Percentiles rank a stretch among this genome's conserved stretches.
These are phyloP conservation scores for Prosopis cineraria DNA, from an alignment of 306 rosid species.

Conservation along the genomic window DNA sequence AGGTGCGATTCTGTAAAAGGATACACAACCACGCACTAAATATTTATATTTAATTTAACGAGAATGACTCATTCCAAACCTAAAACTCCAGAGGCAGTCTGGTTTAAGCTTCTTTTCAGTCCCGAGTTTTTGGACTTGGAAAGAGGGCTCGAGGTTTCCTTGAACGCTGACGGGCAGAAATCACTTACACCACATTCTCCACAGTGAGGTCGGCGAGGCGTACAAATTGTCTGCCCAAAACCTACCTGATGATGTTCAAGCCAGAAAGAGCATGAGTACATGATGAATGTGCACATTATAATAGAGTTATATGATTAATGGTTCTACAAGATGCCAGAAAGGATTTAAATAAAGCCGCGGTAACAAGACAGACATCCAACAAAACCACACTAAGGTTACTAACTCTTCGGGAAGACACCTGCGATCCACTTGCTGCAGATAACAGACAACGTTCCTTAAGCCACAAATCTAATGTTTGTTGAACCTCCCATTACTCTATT, in stretches of 20 bases:
- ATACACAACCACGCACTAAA: background rate
- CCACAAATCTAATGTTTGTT: background rate
- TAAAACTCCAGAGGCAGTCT: background rate
- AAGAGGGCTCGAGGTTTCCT: slow-evolving; percentile 50
- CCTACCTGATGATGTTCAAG: slow-evolving; percentile 62
- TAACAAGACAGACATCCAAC: background rate
- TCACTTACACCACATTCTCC: slow-evolving; percentile 59
- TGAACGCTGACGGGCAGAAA: slow-evolving; percentile 81
- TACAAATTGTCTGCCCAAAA: slow-evolving; percentile 83
- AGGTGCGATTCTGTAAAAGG: background rate
- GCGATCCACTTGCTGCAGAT: background rate
- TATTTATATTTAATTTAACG: background rate
- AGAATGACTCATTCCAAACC: background rate
- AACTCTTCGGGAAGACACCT: background rate
- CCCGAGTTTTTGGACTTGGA: slow-evolving; percentile 51
- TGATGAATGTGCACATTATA: background rate
- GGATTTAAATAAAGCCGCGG: slow-evolving; percentile 1
- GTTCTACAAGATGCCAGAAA: background rate
- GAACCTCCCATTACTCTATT: background rate
- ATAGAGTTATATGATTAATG: slow-evolving; percentile 13
- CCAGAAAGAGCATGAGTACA: slow-evolving; percentile 1
- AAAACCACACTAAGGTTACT: background rate
- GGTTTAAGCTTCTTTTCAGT: slow-evolving; percentile 42
- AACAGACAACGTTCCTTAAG: background rate
- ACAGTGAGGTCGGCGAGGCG: slow-evolving; percentile 78